phyloP scores from a whole-genome alignment of 2,329 filamentous ascomycete species.

The Sclerotinia minor region DNA sequence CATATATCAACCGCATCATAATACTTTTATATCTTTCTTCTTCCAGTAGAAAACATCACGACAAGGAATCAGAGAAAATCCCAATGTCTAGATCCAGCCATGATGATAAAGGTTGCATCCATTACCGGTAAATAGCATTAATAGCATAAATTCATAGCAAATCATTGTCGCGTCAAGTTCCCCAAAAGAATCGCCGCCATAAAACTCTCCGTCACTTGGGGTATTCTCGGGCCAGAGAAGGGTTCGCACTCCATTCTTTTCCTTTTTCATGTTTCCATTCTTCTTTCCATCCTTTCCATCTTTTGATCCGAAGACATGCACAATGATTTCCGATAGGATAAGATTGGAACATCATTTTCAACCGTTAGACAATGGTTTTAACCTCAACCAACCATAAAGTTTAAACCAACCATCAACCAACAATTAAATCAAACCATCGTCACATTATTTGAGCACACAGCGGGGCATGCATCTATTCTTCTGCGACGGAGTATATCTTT shows the following conservation, averaged over 20 bases:
- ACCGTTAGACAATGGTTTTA: not conserved
- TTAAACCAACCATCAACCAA: not conserved
- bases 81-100: not conserved
- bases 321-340: slow-evolving; percentile 9
- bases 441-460: not conserved
- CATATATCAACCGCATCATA: not conserved
- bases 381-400: not conserved
- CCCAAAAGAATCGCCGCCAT: too few species aligned
- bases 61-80: too few species aligned
- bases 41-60: not conserved
- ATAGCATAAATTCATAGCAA: not conserved
- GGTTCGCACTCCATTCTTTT: not conserved
- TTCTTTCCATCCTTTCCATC: not conserved
- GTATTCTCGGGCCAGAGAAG: not conserved
- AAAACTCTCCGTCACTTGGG: not conserved
- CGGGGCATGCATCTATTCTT: not conserved
- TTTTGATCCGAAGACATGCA: not conserved
- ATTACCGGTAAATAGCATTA: not conserved
- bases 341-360: not conserved
- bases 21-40: not conserved
- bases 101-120: not conserved
- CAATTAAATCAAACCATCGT: not conserved
- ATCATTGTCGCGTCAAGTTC: not conserved
- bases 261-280: not conserved
- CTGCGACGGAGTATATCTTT: not conserved